These are phyloP conservation scores for Aspergillus coremiiformis DNA, from an alignment of 495 filamentous ascomycete genomes.

Conservation along the genomic window DNA sequence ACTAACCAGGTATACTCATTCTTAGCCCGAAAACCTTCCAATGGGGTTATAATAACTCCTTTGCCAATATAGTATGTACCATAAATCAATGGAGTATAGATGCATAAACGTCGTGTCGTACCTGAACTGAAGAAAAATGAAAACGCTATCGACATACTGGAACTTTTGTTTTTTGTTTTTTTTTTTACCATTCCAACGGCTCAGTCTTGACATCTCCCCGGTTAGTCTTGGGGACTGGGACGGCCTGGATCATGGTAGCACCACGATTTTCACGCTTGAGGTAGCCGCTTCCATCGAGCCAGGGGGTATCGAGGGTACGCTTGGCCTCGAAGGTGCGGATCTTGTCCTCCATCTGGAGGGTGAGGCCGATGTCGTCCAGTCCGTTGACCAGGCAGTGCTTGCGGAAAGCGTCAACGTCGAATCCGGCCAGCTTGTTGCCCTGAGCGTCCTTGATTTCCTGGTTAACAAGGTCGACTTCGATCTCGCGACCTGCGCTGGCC, in stretches of 20 bases:
- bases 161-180: slow-evolving; percentile 15
- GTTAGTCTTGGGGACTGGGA: slow-evolving; percentile 84
- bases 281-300: slow-evolving; percentile 86
- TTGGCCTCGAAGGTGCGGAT: slow-evolving; percentile 76
- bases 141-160: background rate
- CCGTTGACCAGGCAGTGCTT: slow-evolving; percentile 94
- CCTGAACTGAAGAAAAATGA: background rate
- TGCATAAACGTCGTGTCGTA: slow-evolving; percentile 8
- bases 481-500: slow-evolving; percentile 72
- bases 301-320: slow-evolving; percentile 72
- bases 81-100: background rate
- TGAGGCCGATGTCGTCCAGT: slow-evolving; percentile 92
- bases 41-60: background rate
- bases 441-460: slow-evolving; percentile 71
- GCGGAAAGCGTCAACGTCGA: slow-evolving; percentile 85
- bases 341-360: slow-evolving; percentile 84
- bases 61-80: background rate
- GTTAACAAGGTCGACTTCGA: slow-evolving; percentile 85
- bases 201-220: slow-evolving; percentile 76
- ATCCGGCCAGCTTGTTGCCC: slow-evolving; percentile 64
- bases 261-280: slow-evolving; percentile 62
- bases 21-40: slow-evolving; percentile 2
- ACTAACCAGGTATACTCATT: background rate
- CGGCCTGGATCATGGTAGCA: slow-evolving; percentile 70
- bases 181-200: slow-evolving; percentile 79